Evolutionary conservation across 163 green algal species (phyloP), one percentile per base, ranked within the genome.

Genomic region (Coccomyxa subellipsoidea): DNA sequence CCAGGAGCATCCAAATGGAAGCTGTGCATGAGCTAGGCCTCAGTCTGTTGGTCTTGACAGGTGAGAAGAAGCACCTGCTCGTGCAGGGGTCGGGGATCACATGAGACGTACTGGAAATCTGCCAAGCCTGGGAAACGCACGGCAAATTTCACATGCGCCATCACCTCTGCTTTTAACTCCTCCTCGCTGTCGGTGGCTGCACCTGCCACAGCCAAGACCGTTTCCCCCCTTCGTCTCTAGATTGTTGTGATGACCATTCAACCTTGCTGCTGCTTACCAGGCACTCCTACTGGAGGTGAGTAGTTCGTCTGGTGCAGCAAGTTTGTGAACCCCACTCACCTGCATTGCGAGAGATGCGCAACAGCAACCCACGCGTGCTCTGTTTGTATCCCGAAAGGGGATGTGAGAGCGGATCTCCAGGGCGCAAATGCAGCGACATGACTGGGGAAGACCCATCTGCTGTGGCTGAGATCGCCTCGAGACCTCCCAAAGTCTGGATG

Each of bases 121-220:
- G 88, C 85, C 75, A 93, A 84, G 54, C 88, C 85, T 1, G 70
- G 79, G 81, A 93, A 93, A 4, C 82, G 59, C 69, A 88, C 87
- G 59, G 18, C 9, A 9, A 34, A 27, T 21, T 37, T 53, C 7
- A 37, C 66, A 38, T 7, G 78, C 77, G 12, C 87, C 66, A 77
- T 31, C 71, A 77, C 71, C 71, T 77, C 71, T 32, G 71, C 71
- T n/a, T 73, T 18, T 18, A 73, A 8, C 18, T 34, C 66, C n/a
- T 32, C 66, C 18, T 73, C n/a, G 5, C 18, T 23, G 18, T 73
- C 66, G 32, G 2, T 59, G 3, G 47, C 47, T 18, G 47, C 47
- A 59, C 47, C 47, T 59, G 4, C 39, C n/a, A n/a, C n/a, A n/a
- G n/a, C n/a, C n/a, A n/a, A n/a, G n/a, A n/a, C n/a, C n/a, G n/a